A percentile compares a stretch with the other conserved stretches of the same genome.
These are phyloP conservation scores for Salicornia ramosissima DNA, from an alignment of 148 eudicot species.

Conservation along the genomic window DNA sequence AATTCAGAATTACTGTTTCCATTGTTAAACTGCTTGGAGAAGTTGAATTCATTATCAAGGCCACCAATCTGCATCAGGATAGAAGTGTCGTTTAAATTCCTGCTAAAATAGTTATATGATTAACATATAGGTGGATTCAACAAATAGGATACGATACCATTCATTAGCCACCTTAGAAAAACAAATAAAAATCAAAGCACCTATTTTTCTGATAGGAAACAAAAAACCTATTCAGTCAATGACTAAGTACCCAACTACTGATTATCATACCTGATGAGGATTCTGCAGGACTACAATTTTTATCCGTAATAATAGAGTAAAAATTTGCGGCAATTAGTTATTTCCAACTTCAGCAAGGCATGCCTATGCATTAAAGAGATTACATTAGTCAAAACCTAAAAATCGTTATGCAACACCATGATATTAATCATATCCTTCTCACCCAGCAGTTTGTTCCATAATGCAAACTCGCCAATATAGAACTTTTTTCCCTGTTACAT, in stretches of 20 bases:
- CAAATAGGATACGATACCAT: not conserved
- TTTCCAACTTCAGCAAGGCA: not conserved
- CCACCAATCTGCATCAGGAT: slow-evolving; percentile 42
- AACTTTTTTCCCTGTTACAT: no score
- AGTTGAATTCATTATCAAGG: slow-evolving; percentile 32
- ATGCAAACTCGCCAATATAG: no score
- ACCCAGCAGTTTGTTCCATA: not conserved
- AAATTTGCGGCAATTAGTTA: no score
- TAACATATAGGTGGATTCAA: not conserved
- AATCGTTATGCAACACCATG: no score
- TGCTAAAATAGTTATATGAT: not conserved
- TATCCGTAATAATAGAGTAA: no score
- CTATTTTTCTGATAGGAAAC: not conserved
- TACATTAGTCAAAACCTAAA: no score
- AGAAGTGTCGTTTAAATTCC: not conserved
- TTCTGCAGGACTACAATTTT: not conserved
- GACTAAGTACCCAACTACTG: not conserved
- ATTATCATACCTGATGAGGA: not conserved
- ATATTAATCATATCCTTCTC: not conserved
- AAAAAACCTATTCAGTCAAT: not conserved
- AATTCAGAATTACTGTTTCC: slow-evolving; percentile 49
- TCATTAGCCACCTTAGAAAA: not conserved
- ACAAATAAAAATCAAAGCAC: not conserved
- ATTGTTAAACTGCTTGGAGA: slow-evolving; percentile 39
- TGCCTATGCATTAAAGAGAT: not conserved